These are phyloP conservation scores for Lenwebbia sp. DNA, from an alignment of 345 rosid species.

Conservation along the genomic window DNA sequence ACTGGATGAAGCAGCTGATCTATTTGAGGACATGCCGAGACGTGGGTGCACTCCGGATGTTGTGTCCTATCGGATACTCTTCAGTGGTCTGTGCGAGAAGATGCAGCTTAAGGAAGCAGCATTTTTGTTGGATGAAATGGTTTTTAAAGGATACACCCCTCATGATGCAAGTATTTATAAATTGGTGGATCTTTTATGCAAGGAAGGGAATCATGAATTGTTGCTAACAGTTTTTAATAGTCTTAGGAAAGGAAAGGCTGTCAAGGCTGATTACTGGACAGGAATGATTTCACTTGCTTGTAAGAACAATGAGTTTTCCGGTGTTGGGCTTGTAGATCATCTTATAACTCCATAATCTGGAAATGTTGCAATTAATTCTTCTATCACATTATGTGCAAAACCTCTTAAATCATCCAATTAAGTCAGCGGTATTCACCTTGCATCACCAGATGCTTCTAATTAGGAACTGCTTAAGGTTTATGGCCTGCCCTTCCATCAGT, in stretches of 20 bases:
- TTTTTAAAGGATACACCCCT: constrained; percentile 64
- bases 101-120: constrained; percentile 45
- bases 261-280: constrained; percentile 30
- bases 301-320: constrained; percentile 9
- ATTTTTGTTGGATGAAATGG: constrained; percentile 67
- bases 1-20: constrained; percentile 46
- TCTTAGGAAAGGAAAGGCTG: constrained; percentile 27
- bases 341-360: constrained; percentile 6
- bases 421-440: background rate
- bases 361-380: background rate
- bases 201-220: constrained; percentile 22
- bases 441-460: background rate
- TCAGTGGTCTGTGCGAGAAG: constrained; percentile 48
- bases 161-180: constrained; percentile 15
- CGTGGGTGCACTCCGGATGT: constrained; percentile 60
- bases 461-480: background rate
- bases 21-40: constrained; percentile 80
- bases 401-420: background rate
- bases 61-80: constrained; percentile 63
- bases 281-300: constrained; percentile 15
- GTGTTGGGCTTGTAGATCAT: constrained; percentile 14
- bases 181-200: constrained; percentile 31
- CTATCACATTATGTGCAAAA: background rate
- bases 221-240: constrained; percentile 25
- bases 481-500: background rate